Evolutionary conservation across 352 stramenopile species (phyloP).

Genomic region (Plasmopara halstedii): DNA sequence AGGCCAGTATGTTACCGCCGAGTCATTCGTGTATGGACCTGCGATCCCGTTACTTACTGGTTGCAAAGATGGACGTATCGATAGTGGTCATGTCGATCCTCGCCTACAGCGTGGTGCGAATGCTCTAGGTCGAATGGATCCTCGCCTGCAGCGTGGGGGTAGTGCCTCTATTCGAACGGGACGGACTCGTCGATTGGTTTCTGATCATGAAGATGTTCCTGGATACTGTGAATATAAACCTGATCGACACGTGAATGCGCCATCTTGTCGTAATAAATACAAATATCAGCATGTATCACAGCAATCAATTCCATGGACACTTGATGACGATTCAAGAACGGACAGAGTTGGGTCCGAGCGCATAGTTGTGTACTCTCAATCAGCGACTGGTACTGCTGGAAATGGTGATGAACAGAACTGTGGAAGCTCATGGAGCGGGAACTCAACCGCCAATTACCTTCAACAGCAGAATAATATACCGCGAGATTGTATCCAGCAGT

Average conservation of each 20-base stretch:
- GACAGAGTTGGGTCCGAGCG: constrained; percentile 22
- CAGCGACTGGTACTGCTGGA: constrained; percentile 1
- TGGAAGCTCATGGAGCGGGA: constrained; percentile 16
- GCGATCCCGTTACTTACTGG: constrained; percentile 8
- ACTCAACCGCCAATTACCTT: constrained; percentile 5
- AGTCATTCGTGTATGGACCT: constrained; percentile 16
- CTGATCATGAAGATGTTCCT: constrained; percentile 19
- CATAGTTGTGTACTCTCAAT: constrained; percentile 30
- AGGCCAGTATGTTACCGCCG: constrained; percentile 14
- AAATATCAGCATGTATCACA: constrained; percentile 9
- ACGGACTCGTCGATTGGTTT: constrained; percentile 12
- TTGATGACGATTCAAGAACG: constrained; percentile 9
- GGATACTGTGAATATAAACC: constrained; percentile 22
- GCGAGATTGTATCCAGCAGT: constrained; percentile 16
- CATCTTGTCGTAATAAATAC: constrained; percentile 17
- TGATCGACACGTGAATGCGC: constrained; percentile 13
- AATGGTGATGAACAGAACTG: constrained; percentile 15
- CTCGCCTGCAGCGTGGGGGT: constrained; percentile 13
- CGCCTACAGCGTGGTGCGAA: constrained; percentile 15
- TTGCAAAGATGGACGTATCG: constrained; percentile 5
- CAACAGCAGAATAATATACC: constrained; percentile 6
- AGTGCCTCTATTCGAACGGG: constrained; percentile 12
- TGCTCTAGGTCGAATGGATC: too few species aligned
- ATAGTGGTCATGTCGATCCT: constrained; percentile 11
- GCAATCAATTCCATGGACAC: constrained; percentile 10